These are phyloP conservation scores for Puccinia polysora DNA, from an alignment of 1,284 basidiomycete species.

Conservation along the genomic window DNA sequence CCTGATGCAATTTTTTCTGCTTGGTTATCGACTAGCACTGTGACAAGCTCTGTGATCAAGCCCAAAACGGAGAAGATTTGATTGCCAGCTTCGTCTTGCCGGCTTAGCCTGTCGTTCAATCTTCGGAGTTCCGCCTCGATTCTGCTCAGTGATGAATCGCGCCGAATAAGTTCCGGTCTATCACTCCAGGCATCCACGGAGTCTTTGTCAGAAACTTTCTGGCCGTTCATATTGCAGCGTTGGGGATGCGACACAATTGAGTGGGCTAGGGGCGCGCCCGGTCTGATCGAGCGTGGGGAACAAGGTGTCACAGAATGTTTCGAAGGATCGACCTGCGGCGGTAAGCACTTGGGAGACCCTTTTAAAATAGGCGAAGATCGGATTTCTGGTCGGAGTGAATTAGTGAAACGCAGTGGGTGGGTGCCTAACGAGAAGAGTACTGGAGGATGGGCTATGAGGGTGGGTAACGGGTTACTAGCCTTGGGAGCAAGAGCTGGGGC, in stretches of 20 bases:
- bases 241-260: not conserved
- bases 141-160: not conserved
- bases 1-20: not conserved
- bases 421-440: too few relatives aligned
- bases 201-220: not conserved
- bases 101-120: not conserved
- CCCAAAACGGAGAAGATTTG: slow-evolving; percentile 14
- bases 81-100: not conserved
- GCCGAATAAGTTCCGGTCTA: not conserved
- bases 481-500: slow-evolving; percentile 8
- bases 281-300: not conserved
- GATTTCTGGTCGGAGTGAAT: not conserved
- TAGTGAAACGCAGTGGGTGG: slow-evolving; percentile 9
- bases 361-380: slow-evolving; percentile 1
- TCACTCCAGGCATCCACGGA: slow-evolving; percentile 1
- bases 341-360: not conserved
- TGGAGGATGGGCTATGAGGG: not conserved
- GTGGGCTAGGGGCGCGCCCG: not conserved
- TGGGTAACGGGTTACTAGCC: not conserved
- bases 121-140: slow-evolving; percentile 11
- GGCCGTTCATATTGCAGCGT: not conserved
- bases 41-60: slow-evolving; percentile 7
- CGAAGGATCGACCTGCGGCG: not conserved
- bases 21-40: slow-evolving; percentile 18
- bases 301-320: not conserved